Evolutionary conservation across 2,329 filamentous ascomycete genomes (phyloP), one percentile per base, ranked within the genome.

Genomic region (Aspergillus fructus): DNA sequence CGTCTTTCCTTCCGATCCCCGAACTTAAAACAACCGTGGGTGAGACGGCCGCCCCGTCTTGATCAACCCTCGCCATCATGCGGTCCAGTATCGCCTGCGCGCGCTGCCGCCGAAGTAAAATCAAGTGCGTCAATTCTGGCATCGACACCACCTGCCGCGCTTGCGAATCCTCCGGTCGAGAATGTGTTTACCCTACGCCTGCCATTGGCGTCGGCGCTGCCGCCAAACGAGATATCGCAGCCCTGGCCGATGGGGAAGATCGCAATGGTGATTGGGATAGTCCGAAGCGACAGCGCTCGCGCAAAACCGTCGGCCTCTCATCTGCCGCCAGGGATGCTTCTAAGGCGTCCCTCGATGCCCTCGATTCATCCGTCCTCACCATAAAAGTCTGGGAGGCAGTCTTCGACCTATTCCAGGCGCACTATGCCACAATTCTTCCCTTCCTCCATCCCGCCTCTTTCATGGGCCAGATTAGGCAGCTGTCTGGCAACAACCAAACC

Each of bases 121-220:
- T 93, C 71, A 93, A 93, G 75, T 96, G 91, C 77, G 86, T 91
- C 73, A 94, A 94, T 75, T 83, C 84, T 64, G 89, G 89, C 59
- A 83, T 87, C 56, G 83, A 84, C 60, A 87, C 85, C 15, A 85
- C 84, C 15, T 96, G 91, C 77, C 85, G 89, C 61, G 86, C 86
- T 12, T 96, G 91, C 71, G 84, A 88, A 69, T 86, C 86, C 59
- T 85, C 85, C 50, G 85, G 87, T 45, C 84, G 89, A 69, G 84
- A 90, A 59, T 94, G 91, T 70, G 83, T 83, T 60, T 91, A 92
- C 71, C 88, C 89, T 8, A 70, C 74, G 27, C 75, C 75, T 2
- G 74, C 74, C 30, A 68, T 74, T 51, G 73, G 73, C 12, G 68
- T 71, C 11, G 70, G 66, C 45, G 70, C 66, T 34, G 63, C 64